Base-by-base conservation (phyloP, 2,329 filamentous ascomycete species). In the Lomentospora prolificans region DNA sequence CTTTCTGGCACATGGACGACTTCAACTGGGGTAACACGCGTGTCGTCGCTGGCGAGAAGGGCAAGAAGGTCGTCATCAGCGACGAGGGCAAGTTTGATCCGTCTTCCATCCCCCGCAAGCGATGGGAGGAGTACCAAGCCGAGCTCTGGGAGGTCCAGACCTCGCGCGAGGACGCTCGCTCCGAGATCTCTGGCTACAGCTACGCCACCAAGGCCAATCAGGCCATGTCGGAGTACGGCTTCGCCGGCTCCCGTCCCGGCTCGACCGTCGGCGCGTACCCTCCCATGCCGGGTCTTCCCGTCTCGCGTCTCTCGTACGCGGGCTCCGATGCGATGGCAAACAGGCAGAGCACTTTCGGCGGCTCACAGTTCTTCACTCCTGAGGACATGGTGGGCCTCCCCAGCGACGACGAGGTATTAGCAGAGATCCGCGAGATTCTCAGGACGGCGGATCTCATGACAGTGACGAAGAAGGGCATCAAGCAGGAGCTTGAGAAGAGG, bases 1-100 rank as follows among this genome's bases (percentile, higher is more conserved):
- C 92, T 52, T 99, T 99, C 81, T 99, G 94, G 94, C 82, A 96
- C 74, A 97, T 97, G 94, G 94, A 99, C 70, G 94, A 99, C 73
- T 99, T 99, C 81, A 89, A 87, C 64, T 99, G 94, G 94, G 94
- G 94, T 72, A 99, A 96, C 72, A 99, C 94, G 41, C 92, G 94
- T 83, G 83, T 99, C 57, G 90, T 99, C 61, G 94, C 89, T 6
- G 94, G 94, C 68, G 94, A 99, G 69, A 86, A 86, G 70, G 94
- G 94, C 61, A 86, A 90, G 69, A 92, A 96, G 77, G 76, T 97
- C 59, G 83, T 99, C 63, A 86, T 99, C 61, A 89, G 90, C 1
- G 94, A 99, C 69, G 94, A 99, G 74, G 94, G 94, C 75, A 96
- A 96, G 71, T 99, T 97, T 67, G 94, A 99, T 67, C 92, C 94